phyloP scores from a whole-genome alignment of 2,329 filamentous ascomycete species.

The Phialophora verrucosa region DNA sequence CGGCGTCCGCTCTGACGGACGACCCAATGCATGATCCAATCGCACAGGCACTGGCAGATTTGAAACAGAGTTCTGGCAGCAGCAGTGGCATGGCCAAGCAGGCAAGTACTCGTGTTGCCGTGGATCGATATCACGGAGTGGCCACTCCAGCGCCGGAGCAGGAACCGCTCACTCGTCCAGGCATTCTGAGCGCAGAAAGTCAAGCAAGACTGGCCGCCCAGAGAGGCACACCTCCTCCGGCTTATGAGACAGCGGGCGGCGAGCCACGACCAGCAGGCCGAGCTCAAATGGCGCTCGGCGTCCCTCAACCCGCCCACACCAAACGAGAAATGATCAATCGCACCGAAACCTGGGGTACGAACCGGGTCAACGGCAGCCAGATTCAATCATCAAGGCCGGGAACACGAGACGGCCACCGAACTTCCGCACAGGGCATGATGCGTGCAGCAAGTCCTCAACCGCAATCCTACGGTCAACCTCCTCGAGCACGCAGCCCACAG shows the following conservation, averaged over 20 bases:
- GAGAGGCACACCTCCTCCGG: conserved; percentile 81
- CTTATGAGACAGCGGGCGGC: conserved; percentile 71
- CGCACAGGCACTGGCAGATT: conserved; percentile 85
- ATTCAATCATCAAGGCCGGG: conserved; percentile 32
- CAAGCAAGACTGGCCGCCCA: conserved; percentile 62
- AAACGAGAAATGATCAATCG: conserved; percentile 95
- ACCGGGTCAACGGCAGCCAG: conserved; percentile 22
- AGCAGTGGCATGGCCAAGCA: conserved; percentile 69
- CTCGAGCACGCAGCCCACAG: conserved; percentile 36
- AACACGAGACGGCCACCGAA: conserved; percentile 36
- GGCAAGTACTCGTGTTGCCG: conserved; percentile 82
- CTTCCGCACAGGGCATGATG: conserved; percentile 35
- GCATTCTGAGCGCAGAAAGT: conserved; percentile 36
- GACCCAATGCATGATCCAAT: conserved; percentile 74
- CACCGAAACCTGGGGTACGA: conserved; percentile 74
- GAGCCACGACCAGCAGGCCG: conserved; percentile 11
- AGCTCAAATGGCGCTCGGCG: conserved; percentile 36
- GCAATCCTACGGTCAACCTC: conserved; percentile 18
- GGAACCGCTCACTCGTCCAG: conserved; percentile 43
- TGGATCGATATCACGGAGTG: conserved; percentile 93
- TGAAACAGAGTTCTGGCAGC: conserved; percentile 62
- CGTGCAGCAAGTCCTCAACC: conserved; percentile 34
- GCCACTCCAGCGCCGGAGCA: conserved; percentile 71
- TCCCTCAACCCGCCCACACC: conserved; percentile 86
- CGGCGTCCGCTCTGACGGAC: conserved; percentile 53